These are phyloP conservation scores for Eutrema japonicum DNA, from an alignment of 345 rosid genomes.

Conservation along the genomic window DNA sequence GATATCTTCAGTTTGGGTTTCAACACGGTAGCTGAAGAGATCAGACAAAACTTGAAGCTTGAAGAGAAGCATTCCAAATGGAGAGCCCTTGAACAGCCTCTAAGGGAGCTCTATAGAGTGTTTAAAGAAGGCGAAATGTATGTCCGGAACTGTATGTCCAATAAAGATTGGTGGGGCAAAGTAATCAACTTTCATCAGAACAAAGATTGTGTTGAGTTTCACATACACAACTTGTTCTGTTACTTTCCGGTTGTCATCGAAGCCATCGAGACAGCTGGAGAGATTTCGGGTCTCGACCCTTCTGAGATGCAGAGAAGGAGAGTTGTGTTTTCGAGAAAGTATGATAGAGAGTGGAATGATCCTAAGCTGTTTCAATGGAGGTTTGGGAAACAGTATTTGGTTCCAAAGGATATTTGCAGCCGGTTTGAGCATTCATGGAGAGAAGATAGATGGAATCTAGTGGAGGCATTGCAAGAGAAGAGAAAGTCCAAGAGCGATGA, in stretches of 20 bases:
- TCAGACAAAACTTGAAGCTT: slow-evolving; percentile 69
- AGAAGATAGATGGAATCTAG: slow-evolving; percentile 80
- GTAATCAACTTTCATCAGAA: slow-evolving; percentile 73
- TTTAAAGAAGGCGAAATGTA: slow-evolving; percentile 91
- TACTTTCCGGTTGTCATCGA: slow-evolving; percentile 75
- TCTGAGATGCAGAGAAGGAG: slow-evolving; percentile 83
- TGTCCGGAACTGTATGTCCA: slow-evolving; percentile 67
- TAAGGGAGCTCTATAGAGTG: slow-evolving; percentile 71
- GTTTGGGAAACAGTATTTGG: slow-evolving; percentile 81
- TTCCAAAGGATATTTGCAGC: slow-evolving; percentile 53
- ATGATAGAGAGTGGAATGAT: slow-evolving; percentile 75
- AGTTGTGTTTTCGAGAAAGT: slow-evolving; percentile 62
- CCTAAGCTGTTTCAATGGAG: slow-evolving; percentile 75
- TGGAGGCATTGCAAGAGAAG: slow-evolving; percentile 65
- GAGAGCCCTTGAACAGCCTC: slow-evolving; percentile 85
- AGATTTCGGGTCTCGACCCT: slow-evolving; percentile 82
- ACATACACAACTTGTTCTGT: slow-evolving; percentile 75
- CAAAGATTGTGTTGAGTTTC: slow-evolving; percentile 79
- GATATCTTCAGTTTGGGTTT: slow-evolving; percentile 68
- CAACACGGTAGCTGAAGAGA: slow-evolving; percentile 67
- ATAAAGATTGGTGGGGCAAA: slow-evolving; percentile 85
- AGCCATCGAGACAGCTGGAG: slow-evolving; percentile 80
- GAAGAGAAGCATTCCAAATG: slow-evolving; percentile 87
- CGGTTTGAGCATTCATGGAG: slow-evolving; percentile 67
- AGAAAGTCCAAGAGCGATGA: slow-evolving; percentile 48